A percentile compares a stretch with the other conserved stretches of the same genome.
Conservation (phyloP, 768 basidiomycete species). For the Russula earlei region DNA sequence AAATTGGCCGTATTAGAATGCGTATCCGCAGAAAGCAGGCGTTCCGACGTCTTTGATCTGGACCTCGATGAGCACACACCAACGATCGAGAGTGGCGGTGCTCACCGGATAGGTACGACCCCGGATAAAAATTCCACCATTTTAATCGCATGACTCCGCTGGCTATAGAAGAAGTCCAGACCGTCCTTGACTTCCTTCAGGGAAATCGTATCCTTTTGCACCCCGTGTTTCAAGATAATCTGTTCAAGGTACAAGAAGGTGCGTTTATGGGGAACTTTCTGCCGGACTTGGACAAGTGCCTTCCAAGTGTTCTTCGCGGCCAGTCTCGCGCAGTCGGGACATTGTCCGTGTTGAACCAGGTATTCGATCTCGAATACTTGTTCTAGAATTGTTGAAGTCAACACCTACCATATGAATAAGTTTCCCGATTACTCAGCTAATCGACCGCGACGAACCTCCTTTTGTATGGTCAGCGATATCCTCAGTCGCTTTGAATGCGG, state of each 20-base stretch:
- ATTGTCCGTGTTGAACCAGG: constrained; percentile 90
- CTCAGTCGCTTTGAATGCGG: constrained; percentile 91
- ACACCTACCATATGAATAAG: constrained; percentile 42
- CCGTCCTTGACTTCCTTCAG: constrained; percentile 93
- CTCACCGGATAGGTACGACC: constrained; percentile 82
- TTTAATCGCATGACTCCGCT: constrained; percentile 84
- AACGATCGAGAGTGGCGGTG: not conserved
- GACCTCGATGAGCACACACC: constrained; percentile 1
- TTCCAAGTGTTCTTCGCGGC: constrained; percentile 99
- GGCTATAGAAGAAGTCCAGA: constrained; percentile 93
- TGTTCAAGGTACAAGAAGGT: constrained; percentile 98
- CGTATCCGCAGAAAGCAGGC: constrained; percentile 85
- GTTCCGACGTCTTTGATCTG: constrained; percentile 90
- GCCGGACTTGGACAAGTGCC: constrained; percentile 95
- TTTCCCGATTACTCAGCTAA: not conserved
- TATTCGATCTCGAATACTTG: constrained; percentile 97
- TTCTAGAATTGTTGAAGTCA: constrained; percentile 91
- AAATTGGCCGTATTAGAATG: constrained; percentile 91
- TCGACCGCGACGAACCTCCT: constrained; percentile 57
- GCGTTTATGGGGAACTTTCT: constrained; percentile 96
- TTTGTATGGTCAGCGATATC: constrained; percentile 94
- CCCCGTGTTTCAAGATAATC: constrained; percentile 90
- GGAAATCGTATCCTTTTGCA: constrained; percentile 91
- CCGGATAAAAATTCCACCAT: constrained; percentile 91
- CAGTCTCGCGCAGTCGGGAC: constrained; percentile 84